Evolutionary conservation across 352 stramenopile genomes (phyloP).

Genomic region (Phytophthora pinifolia): DNA sequence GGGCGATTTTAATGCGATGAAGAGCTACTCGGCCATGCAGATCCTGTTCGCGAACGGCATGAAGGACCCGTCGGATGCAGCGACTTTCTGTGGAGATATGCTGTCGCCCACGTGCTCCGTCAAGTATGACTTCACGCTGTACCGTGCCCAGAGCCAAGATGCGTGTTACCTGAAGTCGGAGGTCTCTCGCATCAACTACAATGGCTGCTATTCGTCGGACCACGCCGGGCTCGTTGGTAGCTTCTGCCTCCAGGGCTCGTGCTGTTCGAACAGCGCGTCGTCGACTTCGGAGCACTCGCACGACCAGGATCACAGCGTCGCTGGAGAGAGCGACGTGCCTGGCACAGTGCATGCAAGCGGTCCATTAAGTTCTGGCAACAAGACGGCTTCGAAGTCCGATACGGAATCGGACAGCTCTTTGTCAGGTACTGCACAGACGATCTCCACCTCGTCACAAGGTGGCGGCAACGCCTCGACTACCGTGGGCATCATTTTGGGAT

Average conservation of each 20-base stretch:
- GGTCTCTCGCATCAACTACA: conserved; percentile 60
- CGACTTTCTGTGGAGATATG: conserved; percentile 75
- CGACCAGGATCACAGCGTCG: conserved; percentile 15
- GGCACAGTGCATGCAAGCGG: conserved; percentile 32
- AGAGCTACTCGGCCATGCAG: conserved; percentile 65
- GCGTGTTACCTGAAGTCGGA: conserved; percentile 56
- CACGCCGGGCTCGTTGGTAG: conserved; percentile 58
- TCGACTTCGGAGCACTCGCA: conserved; percentile 13
- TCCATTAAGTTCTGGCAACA: background rate
- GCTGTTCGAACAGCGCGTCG: conserved; percentile 46
- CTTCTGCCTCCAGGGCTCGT: conserved; percentile 63
- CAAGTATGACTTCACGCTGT: conserved; percentile 76
- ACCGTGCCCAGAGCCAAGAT: conserved; percentile 37
- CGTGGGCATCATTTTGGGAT: conserved; percentile 50
- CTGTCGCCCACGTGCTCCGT: conserved; percentile 51
- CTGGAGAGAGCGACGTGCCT: conserved; percentile 23
- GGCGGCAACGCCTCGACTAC: conserved; percentile 41
- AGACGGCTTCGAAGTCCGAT: conserved; percentile 9
- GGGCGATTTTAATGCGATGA: conserved; percentile 75
- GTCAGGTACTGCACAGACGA: conserved; percentile 22
- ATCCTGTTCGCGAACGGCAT: conserved; percentile 52
- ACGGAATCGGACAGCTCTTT: conserved; percentile 12
- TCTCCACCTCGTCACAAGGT: conserved; percentile 43
- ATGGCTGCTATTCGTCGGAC: conserved; percentile 76
- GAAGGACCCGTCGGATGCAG: conserved; percentile 48